Conservation (phyloP, 2,329 filamentous ascomycete species). For the Colletotrichum coccodes region DNA sequence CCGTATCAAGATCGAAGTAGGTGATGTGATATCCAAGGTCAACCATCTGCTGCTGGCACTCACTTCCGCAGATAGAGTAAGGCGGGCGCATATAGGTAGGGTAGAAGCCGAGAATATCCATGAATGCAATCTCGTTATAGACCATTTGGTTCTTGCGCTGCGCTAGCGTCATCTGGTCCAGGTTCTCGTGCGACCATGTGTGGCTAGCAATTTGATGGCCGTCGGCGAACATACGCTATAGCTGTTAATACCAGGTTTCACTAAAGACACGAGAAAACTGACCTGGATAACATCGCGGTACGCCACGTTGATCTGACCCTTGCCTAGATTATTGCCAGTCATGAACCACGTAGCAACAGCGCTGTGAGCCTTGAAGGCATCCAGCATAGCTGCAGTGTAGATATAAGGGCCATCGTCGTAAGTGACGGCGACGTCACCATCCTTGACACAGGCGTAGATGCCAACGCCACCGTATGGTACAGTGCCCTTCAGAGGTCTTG, state of each 20-base stretch:
- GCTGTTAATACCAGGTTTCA: background rate
- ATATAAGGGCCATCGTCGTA: conserved; percentile 49
- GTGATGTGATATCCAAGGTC: conserved; percentile 30
- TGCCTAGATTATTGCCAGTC: conserved; percentile 45
- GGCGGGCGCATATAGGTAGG: conserved; percentile 56
- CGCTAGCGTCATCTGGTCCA: conserved; percentile 44
- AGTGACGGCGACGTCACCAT: conserved; percentile 46
- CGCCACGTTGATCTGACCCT: conserved; percentile 45
- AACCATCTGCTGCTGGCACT: conserved; percentile 26
- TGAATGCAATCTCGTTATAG: conserved; percentile 56
- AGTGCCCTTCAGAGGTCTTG: conserved; percentile 39
- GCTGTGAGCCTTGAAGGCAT: conserved; percentile 43
- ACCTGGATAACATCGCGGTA: conserved; percentile 45
- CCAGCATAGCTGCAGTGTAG: conserved; percentile 46
- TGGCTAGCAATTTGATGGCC: conserved; percentile 62
- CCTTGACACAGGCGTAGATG: conserved; percentile 41
- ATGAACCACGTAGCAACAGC: conserved; percentile 50
- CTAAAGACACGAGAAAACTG: conserved; percentile 31
- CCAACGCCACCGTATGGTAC: conserved; percentile 44
- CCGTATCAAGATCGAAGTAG: conserved; percentile 40
- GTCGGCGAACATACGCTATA: conserved; percentile 50
- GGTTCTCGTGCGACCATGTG: conserved; percentile 57
- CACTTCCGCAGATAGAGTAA: conserved; percentile 35
- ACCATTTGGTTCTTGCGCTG: conserved; percentile 52
- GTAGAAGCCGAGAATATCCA: conserved; percentile 53